These are phyloP conservation scores for Dichotomocladium elegans DNA, from an alignment of 371 early-diverging fungal genomes.

Conservation along the genomic window DNA sequence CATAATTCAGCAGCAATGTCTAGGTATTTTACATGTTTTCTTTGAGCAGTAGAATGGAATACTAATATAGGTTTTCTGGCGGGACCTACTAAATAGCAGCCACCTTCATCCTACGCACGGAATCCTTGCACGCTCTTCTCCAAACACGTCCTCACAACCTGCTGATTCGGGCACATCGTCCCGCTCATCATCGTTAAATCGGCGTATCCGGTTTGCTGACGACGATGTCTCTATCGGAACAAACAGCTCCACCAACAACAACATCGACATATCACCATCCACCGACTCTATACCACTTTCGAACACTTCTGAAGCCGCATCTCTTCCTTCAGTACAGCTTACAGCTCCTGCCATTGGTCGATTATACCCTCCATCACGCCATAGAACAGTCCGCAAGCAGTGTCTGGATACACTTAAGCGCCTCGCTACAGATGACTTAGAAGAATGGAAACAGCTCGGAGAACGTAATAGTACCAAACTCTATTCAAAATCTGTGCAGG, in stretches of 20 bases:
- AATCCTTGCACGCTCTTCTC: slow-evolving; percentile 15
- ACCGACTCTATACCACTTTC: no score
- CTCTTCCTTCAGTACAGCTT: no score
- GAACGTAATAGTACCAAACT: slow-evolving; percentile 38
- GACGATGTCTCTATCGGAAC: slow-evolving; percentile 3
- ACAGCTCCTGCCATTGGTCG: background rate
- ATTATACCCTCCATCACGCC: slow-evolving; percentile 36
- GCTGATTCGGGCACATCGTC: slow-evolving; percentile 9
- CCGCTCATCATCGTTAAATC: slow-evolving; percentile 11
- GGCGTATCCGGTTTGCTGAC: slow-evolving; percentile 13
- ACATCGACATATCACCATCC: background rate
- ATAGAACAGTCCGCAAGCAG: slow-evolving; percentile 27
- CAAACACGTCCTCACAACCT: slow-evolving; percentile 5
- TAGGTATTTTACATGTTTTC: no score
- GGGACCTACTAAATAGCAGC: background rate
- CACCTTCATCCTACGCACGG: slow-evolving; percentile 3
- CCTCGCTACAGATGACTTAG: slow-evolving; percentile 28
- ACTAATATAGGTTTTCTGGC: background rate
- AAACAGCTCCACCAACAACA: background rate
- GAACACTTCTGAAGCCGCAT: background rate
- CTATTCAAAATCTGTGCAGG: slow-evolving; percentile 42
- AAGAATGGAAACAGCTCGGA: slow-evolving; percentile 43
- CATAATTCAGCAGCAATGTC: no score
- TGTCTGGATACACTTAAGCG: slow-evolving; percentile 40
- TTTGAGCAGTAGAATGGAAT: no score